These are phyloP conservation scores for Trichoderma breve DNA, from an alignment of 2,329 filamentous ascomycete genomes.

Conservation along the genomic window DNA sequence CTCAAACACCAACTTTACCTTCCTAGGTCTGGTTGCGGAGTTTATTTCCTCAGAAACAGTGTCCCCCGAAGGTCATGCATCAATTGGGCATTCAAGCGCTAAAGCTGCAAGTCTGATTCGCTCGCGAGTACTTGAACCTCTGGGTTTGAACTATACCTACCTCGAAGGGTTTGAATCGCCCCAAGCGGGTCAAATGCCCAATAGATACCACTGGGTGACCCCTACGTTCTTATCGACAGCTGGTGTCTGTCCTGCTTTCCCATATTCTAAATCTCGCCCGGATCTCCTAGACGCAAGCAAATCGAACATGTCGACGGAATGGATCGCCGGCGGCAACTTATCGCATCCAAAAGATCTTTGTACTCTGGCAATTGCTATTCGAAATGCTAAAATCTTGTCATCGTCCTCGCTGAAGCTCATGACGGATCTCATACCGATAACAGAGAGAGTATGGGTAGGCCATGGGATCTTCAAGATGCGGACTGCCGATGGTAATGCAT, in stretches of 20 bases:
- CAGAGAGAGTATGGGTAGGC: not conserved
- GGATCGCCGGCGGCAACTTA: not conserved
- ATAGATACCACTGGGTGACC: not conserved
- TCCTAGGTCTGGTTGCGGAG: not conserved
- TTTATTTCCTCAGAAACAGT: not conserved
- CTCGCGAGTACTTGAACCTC: not conserved
- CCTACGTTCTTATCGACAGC: not conserved
- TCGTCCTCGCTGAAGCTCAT: not conserved
- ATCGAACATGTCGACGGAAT: not conserved
- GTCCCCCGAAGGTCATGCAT: not conserved
- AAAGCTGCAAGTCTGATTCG: not conserved
- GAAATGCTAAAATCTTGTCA: not conserved
- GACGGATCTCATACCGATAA: not conserved
- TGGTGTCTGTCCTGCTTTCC: not conserved
- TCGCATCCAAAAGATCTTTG: not conserved
- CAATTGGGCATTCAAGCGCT: not conserved
- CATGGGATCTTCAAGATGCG: not conserved
- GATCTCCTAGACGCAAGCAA: not conserved
- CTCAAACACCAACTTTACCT: not conserved
- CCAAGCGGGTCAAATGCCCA: not conserved
- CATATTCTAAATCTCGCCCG: not conserved
- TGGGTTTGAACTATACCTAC: not conserved
- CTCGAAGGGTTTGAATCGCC: not conserved
- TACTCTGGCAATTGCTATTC: not conserved
- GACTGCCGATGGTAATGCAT: not conserved